These are phyloP conservation scores for Apiotrichum siamense DNA, from an alignment of 1,284 basidiomycete species.

Conservation along the genomic window DNA sequence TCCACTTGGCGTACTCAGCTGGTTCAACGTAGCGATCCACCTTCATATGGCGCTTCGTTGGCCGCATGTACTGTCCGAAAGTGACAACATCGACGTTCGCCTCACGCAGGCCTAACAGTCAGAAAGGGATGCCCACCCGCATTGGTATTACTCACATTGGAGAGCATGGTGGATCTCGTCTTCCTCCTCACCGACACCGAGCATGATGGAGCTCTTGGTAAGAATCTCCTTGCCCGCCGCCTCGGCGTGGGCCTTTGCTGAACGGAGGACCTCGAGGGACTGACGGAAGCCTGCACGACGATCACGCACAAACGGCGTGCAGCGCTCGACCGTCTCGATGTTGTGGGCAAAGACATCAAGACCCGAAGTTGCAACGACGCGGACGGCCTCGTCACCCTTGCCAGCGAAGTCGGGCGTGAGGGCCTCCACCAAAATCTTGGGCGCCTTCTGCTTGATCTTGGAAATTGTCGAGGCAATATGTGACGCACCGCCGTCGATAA, in stretches of 20 bases:
- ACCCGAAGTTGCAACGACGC: slow-evolving; percentile 78
- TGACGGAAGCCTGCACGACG: slow-evolving; percentile 88
- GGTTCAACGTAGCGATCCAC: slow-evolving; percentile 94
- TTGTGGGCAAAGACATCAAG: slow-evolving; percentile 99
- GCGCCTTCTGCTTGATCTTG: slow-evolving; percentile 95
- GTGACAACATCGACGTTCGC: slow-evolving; percentile 94
- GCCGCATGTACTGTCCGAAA: slow-evolving; percentile 99
- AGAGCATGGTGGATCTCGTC: slow-evolving; percentile 80
- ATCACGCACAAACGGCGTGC: slow-evolving; percentile 93
- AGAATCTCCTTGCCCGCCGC: slow-evolving; percentile 69
- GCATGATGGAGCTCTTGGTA: slow-evolving; percentile 98
- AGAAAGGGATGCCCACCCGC: neutral
- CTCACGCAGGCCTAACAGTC: slow-evolving; percentile 69
- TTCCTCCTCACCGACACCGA: slow-evolving; percentile 88
- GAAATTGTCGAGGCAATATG: slow-evolving; percentile 93
- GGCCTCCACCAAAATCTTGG: slow-evolving; percentile 92
- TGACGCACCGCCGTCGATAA: slow-evolving; percentile 81
- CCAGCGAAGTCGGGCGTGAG: slow-evolving; percentile 93
- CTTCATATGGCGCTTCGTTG: slow-evolving; percentile 98
- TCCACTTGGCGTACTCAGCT: slow-evolving; percentile 88
- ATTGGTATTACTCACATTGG: slow-evolving; percentile 55
- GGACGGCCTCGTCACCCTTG: slow-evolving; percentile 61
- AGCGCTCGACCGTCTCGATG: slow-evolving; percentile 86
- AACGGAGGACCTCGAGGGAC: slow-evolving; percentile 74
- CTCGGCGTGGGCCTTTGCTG: slow-evolving; percentile 77